Conservation (phyloP, 805 yeast genomes). For the Teunomyces panamensis region DNA sequence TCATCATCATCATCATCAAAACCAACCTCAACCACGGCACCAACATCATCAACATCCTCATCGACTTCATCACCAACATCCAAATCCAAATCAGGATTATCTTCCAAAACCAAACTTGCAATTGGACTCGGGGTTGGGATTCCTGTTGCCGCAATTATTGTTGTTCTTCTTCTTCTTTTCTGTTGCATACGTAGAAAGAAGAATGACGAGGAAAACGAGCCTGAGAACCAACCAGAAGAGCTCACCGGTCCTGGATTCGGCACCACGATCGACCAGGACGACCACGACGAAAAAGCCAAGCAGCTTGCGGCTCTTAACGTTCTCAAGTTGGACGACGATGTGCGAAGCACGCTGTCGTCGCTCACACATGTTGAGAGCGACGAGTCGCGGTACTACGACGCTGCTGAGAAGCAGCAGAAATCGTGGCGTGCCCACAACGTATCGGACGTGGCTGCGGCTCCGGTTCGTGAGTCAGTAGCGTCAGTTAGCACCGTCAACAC, state of each 20-base stretch:
- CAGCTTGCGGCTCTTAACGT: slow-evolving; percentile 51
- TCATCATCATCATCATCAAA: slow-evolving; percentile 13
- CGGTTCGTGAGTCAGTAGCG: slow-evolving; percentile 62
- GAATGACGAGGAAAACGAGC: slow-evolving; percentile 19
- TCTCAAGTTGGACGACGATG: slow-evolving; percentile 20
- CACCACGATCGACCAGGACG: slow-evolving; percentile 21
- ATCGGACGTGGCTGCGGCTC: slow-evolving; percentile 17
- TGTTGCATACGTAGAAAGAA: slow-evolving; percentile 46
- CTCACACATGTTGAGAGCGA: slow-evolving; percentile 50
- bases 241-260: slow-evolving; percentile 38
- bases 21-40: slow-evolving; percentile 1
- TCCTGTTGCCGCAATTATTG: slow-evolving; percentile 54
- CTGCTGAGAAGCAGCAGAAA: slow-evolving; percentile 36
- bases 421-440: slow-evolving; percentile 43
- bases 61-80: slow-evolving; percentile 4
- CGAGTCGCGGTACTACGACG: slow-evolving; percentile 27
- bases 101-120: slow-evolving; percentile 59
- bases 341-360: slow-evolving; percentile 43
- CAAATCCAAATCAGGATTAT: slow-evolving; percentile 2
- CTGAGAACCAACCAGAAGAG: slow-evolving; percentile 11
- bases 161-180: slow-evolving; percentile 50
- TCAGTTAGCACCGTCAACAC: slow-evolving; percentile 85
- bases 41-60: not conserved
- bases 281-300: slow-evolving; percentile 24
- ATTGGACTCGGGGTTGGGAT: slow-evolving; percentile 89